Evolutionary conservation across 176 grass and related monocot genomes (phyloP).

Genomic region (Puya raimondii): DNA sequence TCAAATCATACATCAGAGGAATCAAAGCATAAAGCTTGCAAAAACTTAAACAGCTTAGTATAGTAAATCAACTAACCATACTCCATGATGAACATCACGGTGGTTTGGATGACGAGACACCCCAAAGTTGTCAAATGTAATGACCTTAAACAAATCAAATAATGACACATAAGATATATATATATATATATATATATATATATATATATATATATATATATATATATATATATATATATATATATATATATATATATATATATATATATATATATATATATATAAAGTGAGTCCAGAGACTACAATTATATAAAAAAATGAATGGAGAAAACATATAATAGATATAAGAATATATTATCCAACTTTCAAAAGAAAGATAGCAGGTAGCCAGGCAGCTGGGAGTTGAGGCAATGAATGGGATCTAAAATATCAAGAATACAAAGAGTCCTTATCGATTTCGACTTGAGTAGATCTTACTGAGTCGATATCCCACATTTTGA

Average conservation of each 20-base stretch:
- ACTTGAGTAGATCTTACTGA: slow-evolving; percentile 34
- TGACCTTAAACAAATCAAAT: slow-evolving; percentile 31
- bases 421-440: neutral
- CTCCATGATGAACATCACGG: slow-evolving; percentile 62
- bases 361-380: slow-evolving; percentile 5
- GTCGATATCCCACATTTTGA: slow-evolving; percentile 58
- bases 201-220: too few species aligned
- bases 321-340: neutral
- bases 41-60: neutral
- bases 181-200: too few species aligned
- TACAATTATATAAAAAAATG: neutral
- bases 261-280: too few species aligned
- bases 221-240: too few species aligned
- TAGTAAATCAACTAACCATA: slow-evolving; percentile 37
- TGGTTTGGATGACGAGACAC: slow-evolving; percentile 89
- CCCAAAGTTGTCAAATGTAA: slow-evolving; percentile 79
- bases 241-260: too few species aligned
- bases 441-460: slow-evolving; percentile 4
- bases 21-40: too few species aligned
- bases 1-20: too few species aligned
- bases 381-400: slow-evolving; percentile 3
- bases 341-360: too few species aligned
- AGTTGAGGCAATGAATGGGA: slow-evolving; percentile 12
- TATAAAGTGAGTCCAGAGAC: neutral
- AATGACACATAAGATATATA: slow-evolving; percentile 1